Evolutionary conservation across 306 rosid genomes (phyloP), one percentile per base, ranked within the genome.

Genomic region (Cicer pinnatifidum): DNA sequence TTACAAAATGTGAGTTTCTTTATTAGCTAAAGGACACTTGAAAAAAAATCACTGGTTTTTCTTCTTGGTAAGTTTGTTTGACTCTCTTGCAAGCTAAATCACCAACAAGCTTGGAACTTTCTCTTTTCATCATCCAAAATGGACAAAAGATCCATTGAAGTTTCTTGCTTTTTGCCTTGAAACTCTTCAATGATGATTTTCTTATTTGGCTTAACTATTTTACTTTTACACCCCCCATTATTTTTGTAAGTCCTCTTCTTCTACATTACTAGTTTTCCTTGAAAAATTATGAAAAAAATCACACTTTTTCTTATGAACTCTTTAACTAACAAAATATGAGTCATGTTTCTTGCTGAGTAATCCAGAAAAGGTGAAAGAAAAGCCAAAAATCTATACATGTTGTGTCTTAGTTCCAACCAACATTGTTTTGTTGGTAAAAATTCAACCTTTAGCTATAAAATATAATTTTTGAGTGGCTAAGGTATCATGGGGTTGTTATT

Each of bases 401-500:
- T 23, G 33, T 79, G 83, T 41, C 52, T 43, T 38, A 65, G 19
- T 3, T 45, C 13, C 67, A 71, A 15, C 48, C 71, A 63, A 44
- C 48, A 46, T 39, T 67, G 10, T 17, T 60, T 39, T 67, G 10
- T 17, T 60, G 62, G 58, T 71, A 43, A 72, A 71, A 43, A 10
- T 58, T 73, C 69, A 19, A 69, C 52, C 74, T 20, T 61, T 75
- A 40, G 51, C 16, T 23, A 16, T 40, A 43, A 67, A 57, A 37
- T 35, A 64, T 17, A 41, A 13, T 66, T 59, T 45, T 11, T 46
- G 67, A 38, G 75, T 74, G 73, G 13, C 11, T 61, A 44, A 44
- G 48, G 51, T 75, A 69, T 52, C 41, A 82, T 85, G 97, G 81
- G 83, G 80, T 50, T 60, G 56, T 74, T 47, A 33, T 39, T 16